These are phyloP conservation scores for Monilinia fructicola DNA, from an alignment of 2,329 filamentous ascomycete genomes.

Conservation along the genomic window DNA sequence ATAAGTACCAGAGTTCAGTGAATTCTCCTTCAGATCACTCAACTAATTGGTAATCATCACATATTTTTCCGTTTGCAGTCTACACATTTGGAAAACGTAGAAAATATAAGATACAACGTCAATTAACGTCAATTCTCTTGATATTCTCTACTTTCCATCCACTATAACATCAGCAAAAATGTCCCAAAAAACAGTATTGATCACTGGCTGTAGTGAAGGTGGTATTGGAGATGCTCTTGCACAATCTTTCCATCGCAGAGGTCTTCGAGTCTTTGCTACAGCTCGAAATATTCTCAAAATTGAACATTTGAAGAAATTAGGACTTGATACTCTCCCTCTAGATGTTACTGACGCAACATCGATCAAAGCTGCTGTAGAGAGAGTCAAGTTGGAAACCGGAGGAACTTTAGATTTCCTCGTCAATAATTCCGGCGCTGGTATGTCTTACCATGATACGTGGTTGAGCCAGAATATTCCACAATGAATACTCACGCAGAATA, in stretches of 20 bases:
- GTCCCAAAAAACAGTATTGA: conserved; percentile 38
- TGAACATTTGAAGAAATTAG: conserved; percentile 35
- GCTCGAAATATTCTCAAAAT: conserved; percentile 43
- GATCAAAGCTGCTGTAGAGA: conserved; percentile 40
- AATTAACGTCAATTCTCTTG: not conserved
- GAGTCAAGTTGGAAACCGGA: conserved; percentile 40
- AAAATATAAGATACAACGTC: not conserved
- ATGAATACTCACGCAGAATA: conserved; percentile 29
- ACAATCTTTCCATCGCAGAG: conserved; percentile 41
- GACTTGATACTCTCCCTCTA: conserved; percentile 41
- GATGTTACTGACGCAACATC: conserved; percentile 45
- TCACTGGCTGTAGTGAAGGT: conserved; percentile 45
- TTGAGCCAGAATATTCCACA: conserved; percentile 25
- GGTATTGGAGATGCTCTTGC: conserved; percentile 46
- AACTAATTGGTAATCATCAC: not conserved
- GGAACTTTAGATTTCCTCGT: conserved; percentile 45
- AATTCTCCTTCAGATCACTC: conserved; percentile 6
- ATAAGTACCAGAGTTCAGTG: not conserved
- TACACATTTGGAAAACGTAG: not conserved
- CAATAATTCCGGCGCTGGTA: conserved; percentile 46
- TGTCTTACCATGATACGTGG: conserved; percentile 3
- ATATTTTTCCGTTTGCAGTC: not conserved
- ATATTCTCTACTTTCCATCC: not conserved
- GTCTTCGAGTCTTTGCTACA: conserved; percentile 45
- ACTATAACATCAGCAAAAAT: conserved; percentile 6